Evolutionary conservation across 495 filamentous ascomycete genomes (phyloP).

Genomic region (Daldinia loculata): DNA sequence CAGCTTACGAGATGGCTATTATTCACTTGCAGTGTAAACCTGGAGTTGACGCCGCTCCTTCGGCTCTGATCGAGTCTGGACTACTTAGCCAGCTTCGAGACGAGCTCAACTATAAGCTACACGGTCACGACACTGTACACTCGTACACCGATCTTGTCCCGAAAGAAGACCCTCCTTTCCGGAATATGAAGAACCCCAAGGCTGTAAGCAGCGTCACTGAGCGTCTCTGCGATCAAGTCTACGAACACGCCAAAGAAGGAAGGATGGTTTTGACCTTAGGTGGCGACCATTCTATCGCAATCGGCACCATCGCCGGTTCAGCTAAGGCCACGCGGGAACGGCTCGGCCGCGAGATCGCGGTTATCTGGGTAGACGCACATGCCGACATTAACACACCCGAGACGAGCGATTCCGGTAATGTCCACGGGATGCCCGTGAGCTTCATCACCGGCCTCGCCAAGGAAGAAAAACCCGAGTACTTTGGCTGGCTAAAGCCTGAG

Average conservation of each 20-base stretch:
- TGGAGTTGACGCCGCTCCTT: constrained; percentile 91
- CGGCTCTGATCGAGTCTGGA: constrained; percentile 87
- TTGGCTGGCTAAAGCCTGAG: constrained; percentile 83
- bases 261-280: constrained; percentile 92
- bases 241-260: constrained; percentile 83
- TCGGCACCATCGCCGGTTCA: constrained; percentile 87
- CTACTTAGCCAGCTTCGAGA: constrained; percentile 83
- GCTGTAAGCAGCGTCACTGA: constrained; percentile 89
- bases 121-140: constrained; percentile 86
- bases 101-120: constrained; percentile 86
- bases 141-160: constrained; percentile 82
- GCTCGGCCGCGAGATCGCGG: constrained; percentile 80
- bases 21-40: constrained; percentile 73
- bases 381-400: constrained; percentile 98
- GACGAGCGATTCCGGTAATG: constrained; percentile 87
- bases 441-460: constrained; percentile 86
- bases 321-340: constrained; percentile 86
- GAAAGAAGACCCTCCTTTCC: constrained; percentile 74
- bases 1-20: constrained; percentile 19
- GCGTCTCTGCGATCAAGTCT: constrained; percentile 82
- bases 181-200: constrained; percentile 91
- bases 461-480: constrained; percentile 75
- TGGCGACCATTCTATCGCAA: constrained; percentile 96
- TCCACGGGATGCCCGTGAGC: constrained; percentile 97
- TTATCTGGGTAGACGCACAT: constrained; percentile 99